Base-by-base conservation (phyloP, 108 stramenopile genomes). In the Cyclotella cryptica region DNA sequence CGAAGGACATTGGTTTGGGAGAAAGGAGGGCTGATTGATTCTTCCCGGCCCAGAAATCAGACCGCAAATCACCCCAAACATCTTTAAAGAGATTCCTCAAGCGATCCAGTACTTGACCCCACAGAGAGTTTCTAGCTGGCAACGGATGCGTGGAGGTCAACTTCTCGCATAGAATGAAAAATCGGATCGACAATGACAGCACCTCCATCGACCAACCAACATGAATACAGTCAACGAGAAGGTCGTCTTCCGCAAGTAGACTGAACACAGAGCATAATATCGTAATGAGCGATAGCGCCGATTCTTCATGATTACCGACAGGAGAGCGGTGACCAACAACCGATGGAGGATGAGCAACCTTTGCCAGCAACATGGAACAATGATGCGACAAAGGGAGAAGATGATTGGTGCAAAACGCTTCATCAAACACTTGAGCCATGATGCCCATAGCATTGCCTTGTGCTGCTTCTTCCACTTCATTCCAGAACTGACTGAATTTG, bases 121-220 rank as follows among this genome's bases (percentile, higher is more conserved):
- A 82, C 61, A 73, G 22, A 15, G 69, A 72, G 52, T 60, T 39
- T 72, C 63, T 6, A 60, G 30, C 14, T 41, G 63, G 41, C 45
- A n/a, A 29, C 29, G 54, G 21, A 19, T 28, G 77, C n/a, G 42
- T 28, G 51, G 44, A 59, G 64, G 10, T 72, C 71, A 35, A 39
- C 65, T 22, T 69, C 75, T 27, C 65, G 67, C 40, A 75, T 26
- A 35, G 58, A 44, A 45, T 72, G 44, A 42, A 68, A 68, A 19
- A 68, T 9, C 66, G 46, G 15, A 72, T 45, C 15, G 81, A 76
- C 15, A 72, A 49, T 17, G 75, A 71, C 29, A 82, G 47, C n/a
- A 82, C 35, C 21, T 72, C 65, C 14, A 76, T 58, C 21, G 81
- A 52, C 81, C 81, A 82, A 24, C 81, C 75, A 47, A 82, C 14